Percentiles rank a stretch among this genome's conserved stretches.
Evolutionary conservation across 768 basidiomycete species (phyloP).

Genomic region (Auriscalpium vulgare): DNA sequence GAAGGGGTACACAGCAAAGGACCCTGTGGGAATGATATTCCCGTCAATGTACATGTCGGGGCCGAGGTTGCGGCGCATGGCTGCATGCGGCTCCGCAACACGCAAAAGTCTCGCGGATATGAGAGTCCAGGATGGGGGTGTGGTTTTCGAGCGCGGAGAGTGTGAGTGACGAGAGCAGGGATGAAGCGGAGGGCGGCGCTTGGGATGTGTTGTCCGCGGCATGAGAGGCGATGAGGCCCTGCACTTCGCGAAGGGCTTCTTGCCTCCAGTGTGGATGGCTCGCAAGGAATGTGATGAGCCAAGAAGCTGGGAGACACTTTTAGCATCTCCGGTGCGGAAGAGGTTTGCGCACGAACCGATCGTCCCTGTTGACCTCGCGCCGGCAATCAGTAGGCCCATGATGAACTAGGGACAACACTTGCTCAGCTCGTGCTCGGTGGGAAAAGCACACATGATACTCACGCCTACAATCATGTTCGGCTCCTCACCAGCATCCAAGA

Average conservation of each 20-base stretch:
- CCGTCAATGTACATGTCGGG: constrained; percentile 63
- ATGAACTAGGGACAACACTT: constrained; percentile 47
- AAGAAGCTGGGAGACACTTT: constrained; percentile 43
- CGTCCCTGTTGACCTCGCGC: constrained; percentile 73
- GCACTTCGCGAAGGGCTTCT: constrained; percentile 54
- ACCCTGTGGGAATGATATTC: constrained; percentile 62
- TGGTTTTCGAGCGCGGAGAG: constrained; percentile 63
- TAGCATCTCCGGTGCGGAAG: constrained; percentile 4
- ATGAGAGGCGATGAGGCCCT: constrained; percentile 34
- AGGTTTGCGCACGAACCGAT: constrained; percentile 35
- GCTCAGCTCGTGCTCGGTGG: constrained; percentile 8
- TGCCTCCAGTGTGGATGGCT: constrained; percentile 57
- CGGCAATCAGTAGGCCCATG: constrained; percentile 74
- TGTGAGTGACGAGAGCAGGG: constrained; percentile 50
- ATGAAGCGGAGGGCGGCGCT: constrained; percentile 27
- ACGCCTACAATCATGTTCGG: constrained; percentile 64
- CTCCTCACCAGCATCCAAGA: constrained; percentile 65
- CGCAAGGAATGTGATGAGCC: constrained; percentile 68
- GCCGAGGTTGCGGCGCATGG: constrained; percentile 74
- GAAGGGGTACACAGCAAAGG: constrained; percentile 74
- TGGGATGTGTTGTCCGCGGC: constrained; percentile 3
- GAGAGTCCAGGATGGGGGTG: constrained; percentile 62
- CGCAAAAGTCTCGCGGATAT: constrained; percentile 74
- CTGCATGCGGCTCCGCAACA: constrained; percentile 70
- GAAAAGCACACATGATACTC: constrained; percentile 19